Evolutionary conservation across 768 basidiomycete genomes (phyloP), one percentile per base, ranked within the genome.

Genomic region (Tylopilus sp.): DNA sequence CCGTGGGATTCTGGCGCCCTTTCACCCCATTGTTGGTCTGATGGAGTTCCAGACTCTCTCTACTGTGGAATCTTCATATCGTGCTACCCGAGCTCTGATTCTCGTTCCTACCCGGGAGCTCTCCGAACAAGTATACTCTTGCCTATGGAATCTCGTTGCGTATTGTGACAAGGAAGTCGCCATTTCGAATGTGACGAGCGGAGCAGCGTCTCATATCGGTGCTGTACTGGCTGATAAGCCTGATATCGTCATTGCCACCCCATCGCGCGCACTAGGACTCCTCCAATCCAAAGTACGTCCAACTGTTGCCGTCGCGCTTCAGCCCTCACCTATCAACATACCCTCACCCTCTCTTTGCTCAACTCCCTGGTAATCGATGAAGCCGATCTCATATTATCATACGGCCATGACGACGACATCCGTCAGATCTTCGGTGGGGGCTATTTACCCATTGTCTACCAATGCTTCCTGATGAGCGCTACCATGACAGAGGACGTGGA

Each of bases 401-500:
- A 98, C 66, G 97, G 97, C 3, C 92, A 98, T 59, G 89, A 94
- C 55, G 90, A 94, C 63, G 92, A 94, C 54, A 81, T 95, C 41
- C 82, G 85, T 25, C 81, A 85, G 53, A 79, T 85, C 41, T 85
- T 88, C 56, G 78, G 71, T 50, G 89, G 83, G 43, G 80, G 77
- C 38, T 86, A 81, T 69, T 80, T 89, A 28, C 92, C 87, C 48
- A 87, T 84, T 68, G 83, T 88, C 55, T 91, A 83, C 69, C 96
- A 93, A 69, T 89, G 91, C 11, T 94, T 96, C 72, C 74, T 99
- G 30, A 97, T 98, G 92, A 93, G 89, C 65, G 96, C 97, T 6
- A 99, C 96, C 0, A 87, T 98, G 86, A 93, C 94, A 12, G 90
- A 94, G 61, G 97, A 98, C 61, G 92, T 99, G 4, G 91, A 95